These are phyloP conservation scores for Hanseniaspora vineae DNA, from an alignment of 805 yeast species.

Conservation along the genomic window DNA sequence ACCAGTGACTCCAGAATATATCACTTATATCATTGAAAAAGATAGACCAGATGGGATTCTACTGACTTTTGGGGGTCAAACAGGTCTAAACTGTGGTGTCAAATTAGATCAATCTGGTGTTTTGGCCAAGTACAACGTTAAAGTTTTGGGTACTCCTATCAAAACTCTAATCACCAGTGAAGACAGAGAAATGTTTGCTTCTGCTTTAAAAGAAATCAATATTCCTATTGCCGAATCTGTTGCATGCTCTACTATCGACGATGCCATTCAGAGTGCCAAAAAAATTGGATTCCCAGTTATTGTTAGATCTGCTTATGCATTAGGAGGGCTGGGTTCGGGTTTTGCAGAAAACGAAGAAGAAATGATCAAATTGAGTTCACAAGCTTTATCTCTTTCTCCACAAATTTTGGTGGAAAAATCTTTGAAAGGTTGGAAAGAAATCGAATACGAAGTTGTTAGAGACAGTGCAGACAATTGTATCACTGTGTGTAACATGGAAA, in stretches of 20 bases:
- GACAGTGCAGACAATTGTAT: constrained; percentile 96
- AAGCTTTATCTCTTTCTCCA: constrained; percentile 91
- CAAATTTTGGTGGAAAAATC: constrained; percentile 92
- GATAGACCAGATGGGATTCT: constrained; percentile 97
- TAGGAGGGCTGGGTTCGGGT: constrained; percentile 97
- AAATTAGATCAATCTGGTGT: constrained; percentile 85
- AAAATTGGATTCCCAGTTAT: constrained; percentile 90
- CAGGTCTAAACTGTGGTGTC: constrained; percentile 93
- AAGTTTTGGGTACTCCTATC: constrained; percentile 92
- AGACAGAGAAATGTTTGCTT: constrained; percentile 92
- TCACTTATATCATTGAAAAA: constrained; percentile 84
- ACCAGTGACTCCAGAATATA: constrained; percentile 96
- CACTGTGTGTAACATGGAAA: constrained; percentile 98
- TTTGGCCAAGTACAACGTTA: constrained; percentile 52
- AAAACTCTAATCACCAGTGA: constrained; percentile 95
- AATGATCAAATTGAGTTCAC: constrained; percentile 69
- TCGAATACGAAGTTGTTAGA: constrained; percentile 97
- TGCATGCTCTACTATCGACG: constrained; percentile 68
- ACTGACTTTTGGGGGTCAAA: constrained; percentile 97
- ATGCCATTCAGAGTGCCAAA: constrained; percentile 74
- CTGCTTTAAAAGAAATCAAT: constrained; percentile 86
- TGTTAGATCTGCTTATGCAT: constrained; percentile 93
- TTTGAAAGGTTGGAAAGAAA: constrained; percentile 99
- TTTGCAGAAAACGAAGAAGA: constrained; percentile 83
- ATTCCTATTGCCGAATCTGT: constrained; percentile 93